Base-by-base conservation (phyloP, 225 moss, liverwort and hornwort genomes). In the Anthoceros angustus region DNA sequence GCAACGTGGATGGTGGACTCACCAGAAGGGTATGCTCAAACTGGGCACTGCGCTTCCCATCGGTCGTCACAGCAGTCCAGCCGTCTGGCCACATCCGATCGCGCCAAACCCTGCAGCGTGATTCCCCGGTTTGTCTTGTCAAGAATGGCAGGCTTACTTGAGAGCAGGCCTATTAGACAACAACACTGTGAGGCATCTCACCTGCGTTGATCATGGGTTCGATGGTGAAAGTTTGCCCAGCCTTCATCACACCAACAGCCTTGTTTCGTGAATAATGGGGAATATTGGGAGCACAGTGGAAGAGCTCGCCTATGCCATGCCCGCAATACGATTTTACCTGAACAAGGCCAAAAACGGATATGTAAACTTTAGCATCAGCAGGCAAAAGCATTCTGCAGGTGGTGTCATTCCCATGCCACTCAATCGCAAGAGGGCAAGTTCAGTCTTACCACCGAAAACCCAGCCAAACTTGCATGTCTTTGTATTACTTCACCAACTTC, bases 171-270 rank as follows among this genome's bases (percentile, higher is more conserved):
- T 41, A 8, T 4, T 16, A 2, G 38, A 41, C 40, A 66, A 39
- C 2, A 63, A 6, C 63, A 63, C 23, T 21, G 15, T 39, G 12
- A 42, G 23, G 23, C 64, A 66, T 39, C 76, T 75, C 9, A 88
- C 94, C 94, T 69, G 85, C 70, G 67, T 98, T 98, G 64, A 98
- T 89, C 95, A 98, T 98, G 64, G 95, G 92, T 71, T 98, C 95
- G 46, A 98, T 87, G 4, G 91, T 87, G 70, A 98, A 98, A 45
- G 87, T 80, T 78, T 98, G 95, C 64, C 95, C 95, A 23, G 88
- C 82, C 80, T 92, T 98, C 95, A 98, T 98, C 67, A 92, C 82
- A 48, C 95, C 95, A n/a, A 98, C 95, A 70, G 95, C 95, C 80
- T 92, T 98, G 73, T 98, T 98, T 20, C 88, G 88, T 55, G 88